Conservation (phyloP, 2,329 filamentous ascomycete species). For the Raffaelea deltoideospora region DNA sequence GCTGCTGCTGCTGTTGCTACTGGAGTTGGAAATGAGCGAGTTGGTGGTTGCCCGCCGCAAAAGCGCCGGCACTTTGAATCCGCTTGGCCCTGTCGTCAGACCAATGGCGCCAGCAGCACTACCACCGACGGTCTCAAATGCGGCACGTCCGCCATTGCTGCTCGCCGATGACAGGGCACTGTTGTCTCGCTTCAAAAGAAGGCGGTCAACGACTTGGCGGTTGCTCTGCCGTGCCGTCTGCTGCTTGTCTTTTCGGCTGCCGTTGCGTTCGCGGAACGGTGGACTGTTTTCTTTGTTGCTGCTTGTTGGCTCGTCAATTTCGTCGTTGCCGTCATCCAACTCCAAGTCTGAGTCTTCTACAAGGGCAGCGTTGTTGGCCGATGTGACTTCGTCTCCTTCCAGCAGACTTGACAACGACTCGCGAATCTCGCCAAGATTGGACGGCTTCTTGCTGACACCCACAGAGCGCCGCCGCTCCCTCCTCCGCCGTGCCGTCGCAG, state of each 20-base stretch:
- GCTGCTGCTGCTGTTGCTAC: constrained; percentile 14
- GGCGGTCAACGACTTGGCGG: constrained; percentile 58
- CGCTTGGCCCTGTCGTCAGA: constrained; percentile 16
- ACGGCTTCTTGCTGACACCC: constrained; percentile 53
- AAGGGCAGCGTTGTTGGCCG: constrained; percentile 23
- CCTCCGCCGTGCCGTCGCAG: constrained; percentile 40
- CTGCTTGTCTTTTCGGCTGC: too few species aligned
- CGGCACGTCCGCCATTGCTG: neutral
- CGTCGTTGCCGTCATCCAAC: constrained; percentile 35
- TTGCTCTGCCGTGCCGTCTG: constrained; percentile 15
- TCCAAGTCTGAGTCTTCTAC: constrained; percentile 25
- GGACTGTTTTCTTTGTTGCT: constrained; percentile 4
- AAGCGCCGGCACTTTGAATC: constrained; percentile 55
- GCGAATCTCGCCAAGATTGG: constrained; percentile 65
- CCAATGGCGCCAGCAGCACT: constrained; percentile 17
- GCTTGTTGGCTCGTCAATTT: constrained; percentile 12
- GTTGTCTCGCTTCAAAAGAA: constrained; percentile 48
- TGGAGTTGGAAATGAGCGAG: constrained; percentile 28
- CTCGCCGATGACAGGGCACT: neutral
- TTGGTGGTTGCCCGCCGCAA: constrained; percentile 61
- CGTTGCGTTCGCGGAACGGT: fast-evolving
- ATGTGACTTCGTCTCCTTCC: constrained; percentile 47
- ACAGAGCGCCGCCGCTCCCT: constrained; percentile 31
- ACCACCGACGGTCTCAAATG: constrained; percentile 13
- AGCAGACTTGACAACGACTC: constrained; percentile 73